Evolutionary conservation across 139 green algal species (phyloP), one percentile per base, ranked within the genome.

Genomic region (Haematococcus sp.): DNA sequence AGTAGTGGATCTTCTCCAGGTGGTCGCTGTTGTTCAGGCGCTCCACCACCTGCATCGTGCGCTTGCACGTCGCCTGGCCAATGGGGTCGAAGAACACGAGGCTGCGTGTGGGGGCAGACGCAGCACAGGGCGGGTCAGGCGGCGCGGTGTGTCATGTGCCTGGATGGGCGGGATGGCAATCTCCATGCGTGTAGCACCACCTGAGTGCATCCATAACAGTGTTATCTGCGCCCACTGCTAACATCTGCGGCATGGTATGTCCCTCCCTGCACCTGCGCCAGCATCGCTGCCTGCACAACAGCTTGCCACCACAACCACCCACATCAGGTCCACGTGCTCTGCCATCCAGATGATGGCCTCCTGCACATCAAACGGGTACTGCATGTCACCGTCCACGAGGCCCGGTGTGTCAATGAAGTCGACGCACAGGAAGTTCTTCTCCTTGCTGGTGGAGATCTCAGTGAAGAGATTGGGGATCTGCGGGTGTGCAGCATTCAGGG

Each of bases 1-100:
- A 93, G 68, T 90, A 93, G 58, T 85, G 74, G 27, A 93, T 87
- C 83, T 91, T 91, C 74, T 93, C 88, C 58, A 86, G 54, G 74
- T 91, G 84, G 28, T 71, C 49, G 5, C 79, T 76, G 58, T 86
- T 75, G 79, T 89, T 91, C 17, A 93, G 77, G 40, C 72, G 49
- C 81, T 91, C 79, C 30, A 93, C 79, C 7, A 91, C 83, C 72
- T 89, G 76, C 83, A 93, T 88, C 1, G 83, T 90, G 46, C 88
- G 81, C 77, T 84, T 85, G 78, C 85, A 91, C 19, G 89, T 87
- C 27, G 86, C 88, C 64, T 93, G 86, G 31, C 88, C 87, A 77
- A 91, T 90, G 56, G 88, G 86, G 70, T 93, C 88, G 28, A 93
- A 88, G 73, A 93, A 90, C n/a, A 89, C 79, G 27, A 91, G 79